Evolutionary conservation across 768 basidiomycete species (phyloP), one percentile per base, ranked within the genome.

Genomic region (Chlorophyllum brunneum): DNA sequence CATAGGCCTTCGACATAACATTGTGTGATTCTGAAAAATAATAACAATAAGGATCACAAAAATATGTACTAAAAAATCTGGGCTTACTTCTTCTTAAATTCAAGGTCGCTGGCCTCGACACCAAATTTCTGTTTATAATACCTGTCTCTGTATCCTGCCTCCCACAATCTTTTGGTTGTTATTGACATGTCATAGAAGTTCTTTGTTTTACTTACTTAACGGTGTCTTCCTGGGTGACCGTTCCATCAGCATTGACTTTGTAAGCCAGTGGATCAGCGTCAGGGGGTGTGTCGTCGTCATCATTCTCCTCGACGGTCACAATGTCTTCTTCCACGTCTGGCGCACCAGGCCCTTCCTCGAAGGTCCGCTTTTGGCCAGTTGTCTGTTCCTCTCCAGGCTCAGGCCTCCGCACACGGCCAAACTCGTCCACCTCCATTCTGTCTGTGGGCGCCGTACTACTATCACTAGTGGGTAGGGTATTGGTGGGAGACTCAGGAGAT

Each of bases 91-190:
- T 81, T 84, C 57, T 81, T 78, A 68, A 93, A 88, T 53, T 85
- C 83, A 2, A 61, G 65, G 59, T 98, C 90, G n/a, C 70, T 76
- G 16, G 77, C 66, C 57, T 86, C 80, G 10, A 91, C 73, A 2
- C 85, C 86, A 62, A 98, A 99, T 70, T 99, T 99, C 63, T 91
- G 86, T 40, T 79, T 77, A 61, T 99, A 99, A 66, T 99, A 99
- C 34, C 97, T 82, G 59, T 95, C 92, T 65, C 83, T 85, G 68
- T 99, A 99, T 23, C 95, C 97, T 1, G 94, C 85, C 67, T 98
- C 94, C 85, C 92, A 99, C 18, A 98, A 72, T 63, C 95, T 98
- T 60, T 4, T 22, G 55, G 48, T 30, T 31, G 34, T n/a, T 11
- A 46, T 55, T 52, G 58, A 46, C n/a, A 46, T 24, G 41, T 31